Percentiles rank a stretch among this genome's conserved stretches.
Evolutionary conservation across 176 grass and related monocot genomes (phyloP).

Genomic region (Secale cereale): DNA sequence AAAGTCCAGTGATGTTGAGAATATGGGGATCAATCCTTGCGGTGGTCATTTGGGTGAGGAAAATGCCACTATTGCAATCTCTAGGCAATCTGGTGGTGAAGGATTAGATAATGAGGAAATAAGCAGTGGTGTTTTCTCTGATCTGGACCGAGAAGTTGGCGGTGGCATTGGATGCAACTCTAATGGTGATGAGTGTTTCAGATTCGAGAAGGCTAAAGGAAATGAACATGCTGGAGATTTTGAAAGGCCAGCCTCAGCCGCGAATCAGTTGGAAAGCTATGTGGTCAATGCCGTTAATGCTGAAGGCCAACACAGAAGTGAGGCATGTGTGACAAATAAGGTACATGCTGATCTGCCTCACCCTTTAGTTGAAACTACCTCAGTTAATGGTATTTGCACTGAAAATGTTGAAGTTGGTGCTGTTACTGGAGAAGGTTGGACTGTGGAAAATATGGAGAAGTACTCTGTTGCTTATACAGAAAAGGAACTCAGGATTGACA

Average conservation of each 20-base stretch:
- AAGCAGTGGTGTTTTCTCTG: not conserved
- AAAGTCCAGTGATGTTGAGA: not conserved
- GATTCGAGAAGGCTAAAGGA: not conserved
- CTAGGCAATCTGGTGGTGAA: not conserved
- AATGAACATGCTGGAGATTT: not conserved
- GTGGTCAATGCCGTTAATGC: not conserved
- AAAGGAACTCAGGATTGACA: conserved; percentile 46
- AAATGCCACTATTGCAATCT: not conserved
- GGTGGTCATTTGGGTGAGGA: not conserved
- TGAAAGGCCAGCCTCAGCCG: not conserved
- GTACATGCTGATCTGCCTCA: not conserved
- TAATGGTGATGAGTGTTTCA: not conserved
- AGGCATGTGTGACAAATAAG: not conserved
- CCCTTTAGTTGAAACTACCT: not conserved
- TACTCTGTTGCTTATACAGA: conserved; percentile 57
- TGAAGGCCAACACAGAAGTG: not conserved
- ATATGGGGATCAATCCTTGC: not conserved
- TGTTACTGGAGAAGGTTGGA: conserved; percentile 15
- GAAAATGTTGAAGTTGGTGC: conserved; percentile 19
- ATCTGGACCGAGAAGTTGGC: not conserved
- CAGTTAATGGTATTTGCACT: not conserved
- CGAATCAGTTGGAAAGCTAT: conserved; percentile 7
- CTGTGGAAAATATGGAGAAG: conserved; percentile 47
- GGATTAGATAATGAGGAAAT: not conserved
- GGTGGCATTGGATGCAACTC: not conserved